Conservation (phyloP, 352 stramenopile genomes). For the Pythium vanterpoolii region DNA sequence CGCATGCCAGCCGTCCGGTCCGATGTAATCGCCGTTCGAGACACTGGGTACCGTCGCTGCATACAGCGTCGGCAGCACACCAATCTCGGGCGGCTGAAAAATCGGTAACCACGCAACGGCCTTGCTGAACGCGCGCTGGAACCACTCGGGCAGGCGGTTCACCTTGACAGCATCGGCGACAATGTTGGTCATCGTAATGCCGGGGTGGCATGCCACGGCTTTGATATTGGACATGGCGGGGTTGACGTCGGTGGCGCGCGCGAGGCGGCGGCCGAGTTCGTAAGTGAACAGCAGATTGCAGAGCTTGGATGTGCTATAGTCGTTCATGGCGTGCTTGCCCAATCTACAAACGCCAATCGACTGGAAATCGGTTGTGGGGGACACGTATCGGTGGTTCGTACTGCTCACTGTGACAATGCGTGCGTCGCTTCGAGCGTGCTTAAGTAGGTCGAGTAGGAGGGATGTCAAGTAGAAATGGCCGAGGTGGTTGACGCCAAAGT, state of each 20-base stretch:
- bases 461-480: conserved; percentile 67
- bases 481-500: conserved; percentile 77
- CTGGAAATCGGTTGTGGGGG: conserved; percentile 3
- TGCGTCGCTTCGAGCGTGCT: conserved; percentile 9
- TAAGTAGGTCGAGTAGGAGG: conserved; percentile 42
- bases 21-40: conserved; percentile 47
- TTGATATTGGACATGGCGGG: conserved; percentile 30
- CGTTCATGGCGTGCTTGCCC: conserved; percentile 31
- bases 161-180: conserved; percentile 40
- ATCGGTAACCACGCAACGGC: conserved; percentile 36
- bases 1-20: conserved; percentile 39
- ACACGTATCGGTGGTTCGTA: conserved; percentile 27
- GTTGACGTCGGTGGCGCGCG: conserved; percentile 14
- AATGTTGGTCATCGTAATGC: conserved; percentile 50
- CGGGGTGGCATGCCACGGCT: conserved; percentile 49
- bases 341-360: background rate
- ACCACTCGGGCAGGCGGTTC: conserved; percentile 20
- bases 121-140: conserved; percentile 37
- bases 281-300: conserved; percentile 61
- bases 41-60: conserved; percentile 40
- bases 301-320: conserved; percentile 60
- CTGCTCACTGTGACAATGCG: conserved; percentile 40
- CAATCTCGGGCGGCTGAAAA: conserved; percentile 43
- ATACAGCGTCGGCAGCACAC: conserved; percentile 50
- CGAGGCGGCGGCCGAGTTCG: conserved; percentile 48